Evolutionary conservation across 1,139 yeast genomes (phyloP), one percentile per base, ranked within the genome.

Genomic region (Blastobotrys serpentis): DNA sequence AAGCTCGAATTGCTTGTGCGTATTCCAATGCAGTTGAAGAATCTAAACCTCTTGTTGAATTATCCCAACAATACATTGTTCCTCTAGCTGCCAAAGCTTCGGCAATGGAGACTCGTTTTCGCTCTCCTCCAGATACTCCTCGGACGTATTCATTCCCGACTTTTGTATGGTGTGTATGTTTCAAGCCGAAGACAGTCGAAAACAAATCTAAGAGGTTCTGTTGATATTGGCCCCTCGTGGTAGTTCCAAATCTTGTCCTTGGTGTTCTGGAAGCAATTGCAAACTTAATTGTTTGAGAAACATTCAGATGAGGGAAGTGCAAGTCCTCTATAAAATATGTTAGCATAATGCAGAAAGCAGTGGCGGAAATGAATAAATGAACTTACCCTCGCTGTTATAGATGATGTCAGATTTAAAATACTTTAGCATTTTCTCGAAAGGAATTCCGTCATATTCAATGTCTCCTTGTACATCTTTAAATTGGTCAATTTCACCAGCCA

Each of bases 1-100:
- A 72, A 1, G 80, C 72, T 60, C 83, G 77, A 38, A 81, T 72
- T 43, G 83, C 81, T 60, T 73, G 76, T 21, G 84, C 75, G 60
- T 75, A 81, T 59, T 81, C 86, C 54, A 81, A 71, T 23, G 86
- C 86, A 25, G 86, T 81, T 8, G 86, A 78, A 16, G 86, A 80
- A 68, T 82, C 87, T 54, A 82, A 71, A 60, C 86, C 87, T 65
- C 86, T 73, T 7, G 86, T 82, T 14, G 86, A 81, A 59, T 82
- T 82, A 69, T 82, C 87, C 84, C 85, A 82, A 60, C 82, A 77
- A 56, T 78, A 78, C 42, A 82, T 65, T 5, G 78, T 69, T 32
- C 79, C 83, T 46, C 76, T 70, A 65, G 78, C 74, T 13, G 80
- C 78, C 59, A 77, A 67, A 7, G 82, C 82, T 43, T 80, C 85